phyloP scores from a whole-genome alignment of 192 early-diverging fungal genomes.

The Coemansia sp. region DNA sequence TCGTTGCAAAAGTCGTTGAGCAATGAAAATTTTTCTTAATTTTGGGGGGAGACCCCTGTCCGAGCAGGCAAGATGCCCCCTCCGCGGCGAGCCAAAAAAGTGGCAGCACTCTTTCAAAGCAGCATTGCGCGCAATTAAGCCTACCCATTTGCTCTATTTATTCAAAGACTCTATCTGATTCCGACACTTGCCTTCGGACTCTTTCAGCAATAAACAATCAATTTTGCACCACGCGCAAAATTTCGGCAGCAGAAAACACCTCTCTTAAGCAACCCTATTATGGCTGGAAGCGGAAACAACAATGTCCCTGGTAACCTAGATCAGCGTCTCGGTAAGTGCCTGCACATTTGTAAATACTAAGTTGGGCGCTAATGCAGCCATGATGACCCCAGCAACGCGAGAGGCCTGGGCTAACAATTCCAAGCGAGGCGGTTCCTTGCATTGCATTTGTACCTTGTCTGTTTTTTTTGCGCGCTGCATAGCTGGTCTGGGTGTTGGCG shows the following conservation, averaged over 20 bases:
- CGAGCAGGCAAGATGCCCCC: not conserved
- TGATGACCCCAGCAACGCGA: too few species aligned
- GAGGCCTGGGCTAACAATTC: too few species aligned
- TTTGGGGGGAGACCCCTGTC: not conserved
- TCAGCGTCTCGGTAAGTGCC: constrained; percentile 65
- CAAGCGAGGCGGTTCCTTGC: too few species aligned
- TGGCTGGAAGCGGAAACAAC: constrained; percentile 52
- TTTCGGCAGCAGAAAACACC: not conserved
- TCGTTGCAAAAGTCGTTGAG: not conserved
- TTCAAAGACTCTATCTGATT: constrained; percentile 1
- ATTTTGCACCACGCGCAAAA: constrained; percentile 7
- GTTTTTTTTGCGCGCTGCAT: constrained; percentile 1
- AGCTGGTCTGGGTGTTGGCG: constrained; percentile 71
- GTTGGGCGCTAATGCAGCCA: too few species aligned
- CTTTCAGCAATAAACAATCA: constrained; percentile 2
- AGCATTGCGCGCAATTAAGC: too few species aligned
- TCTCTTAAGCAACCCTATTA: constrained; percentile 23
- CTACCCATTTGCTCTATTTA: too few species aligned
- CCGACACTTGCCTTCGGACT: too few species aligned
- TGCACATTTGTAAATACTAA: too few species aligned
- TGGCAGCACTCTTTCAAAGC: too few species aligned
- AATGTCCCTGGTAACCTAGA: constrained; percentile 65
- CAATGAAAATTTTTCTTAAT: not conserved
- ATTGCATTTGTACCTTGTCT: not conserved
- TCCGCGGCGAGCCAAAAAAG: not conserved